Percentiles rank a stretch among this genome's conserved stretches.
Evolutionary conservation across 257 asterid species (phyloP).

Genomic region (Penstemon barbatus): DNA sequence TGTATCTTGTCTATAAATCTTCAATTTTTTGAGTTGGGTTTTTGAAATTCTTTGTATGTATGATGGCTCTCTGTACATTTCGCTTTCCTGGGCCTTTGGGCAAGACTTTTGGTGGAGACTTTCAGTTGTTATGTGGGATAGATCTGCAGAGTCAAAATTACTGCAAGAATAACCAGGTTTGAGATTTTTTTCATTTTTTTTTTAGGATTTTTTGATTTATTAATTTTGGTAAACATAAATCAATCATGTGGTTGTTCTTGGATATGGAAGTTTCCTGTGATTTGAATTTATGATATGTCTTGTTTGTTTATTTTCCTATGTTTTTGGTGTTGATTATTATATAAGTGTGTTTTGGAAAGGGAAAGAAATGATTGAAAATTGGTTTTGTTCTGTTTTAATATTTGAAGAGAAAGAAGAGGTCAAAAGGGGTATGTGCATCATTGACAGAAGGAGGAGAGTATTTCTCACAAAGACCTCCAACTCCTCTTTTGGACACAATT

Average conservation of each 20-base stretch:
- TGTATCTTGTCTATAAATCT: conserved; percentile 16
- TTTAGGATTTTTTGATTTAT: not conserved
- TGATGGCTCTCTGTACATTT: conserved; percentile 68
- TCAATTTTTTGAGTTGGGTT: conserved; percentile 4
- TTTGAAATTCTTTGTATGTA: not conserved
- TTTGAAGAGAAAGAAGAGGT: conserved; percentile 52
- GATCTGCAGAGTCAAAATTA: conserved; percentile 49
- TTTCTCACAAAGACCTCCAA: conserved; percentile 85
- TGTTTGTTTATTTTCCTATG: not conserved
- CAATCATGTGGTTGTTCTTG: conserved; percentile 1
- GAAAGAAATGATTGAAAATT: conserved; percentile 26
- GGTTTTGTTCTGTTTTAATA: conserved; percentile 22
- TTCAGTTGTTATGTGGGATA: conserved; percentile 52
- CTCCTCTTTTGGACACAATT: conserved; percentile 91
- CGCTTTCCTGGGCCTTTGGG: conserved; percentile 58
- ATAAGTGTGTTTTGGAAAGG: conserved; percentile 16
- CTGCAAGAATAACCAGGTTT: conserved; percentile 56
- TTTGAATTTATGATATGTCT: not conserved
- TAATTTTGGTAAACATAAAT: not conserved
- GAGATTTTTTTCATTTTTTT: conserved; percentile 11
- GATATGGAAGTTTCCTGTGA: not conserved
- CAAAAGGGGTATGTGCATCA: conserved; percentile 60
- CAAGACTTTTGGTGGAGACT: conserved; percentile 44
- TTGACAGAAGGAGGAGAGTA: conserved; percentile 78
- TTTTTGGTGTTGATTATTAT: not conserved